Evolutionary conservation across 192 early-diverging fungal species (phyloP), one percentile per base, ranked within the genome.

Genomic region (Umbelopsis vinacea): DNA sequence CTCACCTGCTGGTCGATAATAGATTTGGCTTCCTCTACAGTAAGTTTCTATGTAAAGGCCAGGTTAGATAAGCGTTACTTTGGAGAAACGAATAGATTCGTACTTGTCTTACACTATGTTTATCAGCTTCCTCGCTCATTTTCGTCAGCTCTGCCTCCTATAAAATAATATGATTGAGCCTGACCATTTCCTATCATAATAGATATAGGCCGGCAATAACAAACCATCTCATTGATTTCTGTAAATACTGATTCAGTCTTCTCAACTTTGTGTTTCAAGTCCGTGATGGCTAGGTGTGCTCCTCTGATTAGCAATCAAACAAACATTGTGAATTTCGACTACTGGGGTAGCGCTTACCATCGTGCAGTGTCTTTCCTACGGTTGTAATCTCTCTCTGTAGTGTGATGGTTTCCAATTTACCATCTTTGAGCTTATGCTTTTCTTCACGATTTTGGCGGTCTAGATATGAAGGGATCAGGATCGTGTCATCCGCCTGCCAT

Each of bases 341-440:
- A 0, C n/a, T 19, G 12, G 29, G 17, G 33, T 55, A 57, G 55
- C 14, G 35, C n/a, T 53, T 55, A 57, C 71, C 14, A 43, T 71
- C 71, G 54, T 60, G 14, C 2, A 71, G 45, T 21, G 54, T 60
- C 19, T 46, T 23, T 12, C 52, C 45, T 11, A 55, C 38, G 6
- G 50, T 46, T 29, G 71, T 68, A 21, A 81, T 71, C 26, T 79
- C 50, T n/a, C 52, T 66, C 22, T 72, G 37, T 14, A 73, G n/a
- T 26, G 68, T 46, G 23, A 35, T 57, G 19, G 69, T 60, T 10
- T 47, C 35, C 23, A 63, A 26, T 50, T 82, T 82, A 26, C 72
- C 77, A 12, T 38, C 50, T 43, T 72, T 76, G 9, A 79, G 54
- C 22, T 52, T 70, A 37, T 79, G 66, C 54, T 79, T 72, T 67